phyloP scores from a whole-genome alignment of 202 grass and related monocot genomes.

The Schoenoplectus tabernaemontani region DNA sequence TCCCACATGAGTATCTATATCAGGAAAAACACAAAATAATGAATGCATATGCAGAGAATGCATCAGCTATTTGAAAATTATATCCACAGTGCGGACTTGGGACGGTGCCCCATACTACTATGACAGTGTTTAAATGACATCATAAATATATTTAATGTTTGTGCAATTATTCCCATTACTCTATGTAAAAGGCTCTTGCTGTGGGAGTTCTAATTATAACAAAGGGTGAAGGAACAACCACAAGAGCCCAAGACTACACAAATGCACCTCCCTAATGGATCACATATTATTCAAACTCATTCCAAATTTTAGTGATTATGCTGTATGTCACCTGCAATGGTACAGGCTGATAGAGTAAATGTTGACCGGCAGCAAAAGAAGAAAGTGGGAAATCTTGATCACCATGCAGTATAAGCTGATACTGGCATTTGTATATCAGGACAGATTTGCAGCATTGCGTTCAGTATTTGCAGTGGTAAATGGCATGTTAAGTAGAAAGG shows the following conservation, averaged over 20 bases:
- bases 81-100: neutral
- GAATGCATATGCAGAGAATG: neutral
- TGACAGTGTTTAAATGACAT: neutral
- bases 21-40: neutral
- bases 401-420: neutral
- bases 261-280: neutral
- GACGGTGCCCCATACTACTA: neutral
- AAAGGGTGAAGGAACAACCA: neutral
- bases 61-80: neutral
- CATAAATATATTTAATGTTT: neutral
- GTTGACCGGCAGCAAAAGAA: neutral
- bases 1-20: conserved; percentile 38
- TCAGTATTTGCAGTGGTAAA: neutral
- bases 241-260: neutral
- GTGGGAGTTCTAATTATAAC: neutral
- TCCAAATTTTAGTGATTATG: neutral
- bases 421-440: neutral
- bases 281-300: neutral
- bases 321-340: neutral
- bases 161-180: neutral
- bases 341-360: neutral
- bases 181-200: neutral
- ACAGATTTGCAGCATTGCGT: neutral
- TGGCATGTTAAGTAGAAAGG: neutral
- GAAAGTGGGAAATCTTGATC: neutral